These are phyloP conservation scores for Aspergillus nidulans DNA, from an alignment of 495 filamentous ascomycete genomes.

Conservation along the genomic window DNA sequence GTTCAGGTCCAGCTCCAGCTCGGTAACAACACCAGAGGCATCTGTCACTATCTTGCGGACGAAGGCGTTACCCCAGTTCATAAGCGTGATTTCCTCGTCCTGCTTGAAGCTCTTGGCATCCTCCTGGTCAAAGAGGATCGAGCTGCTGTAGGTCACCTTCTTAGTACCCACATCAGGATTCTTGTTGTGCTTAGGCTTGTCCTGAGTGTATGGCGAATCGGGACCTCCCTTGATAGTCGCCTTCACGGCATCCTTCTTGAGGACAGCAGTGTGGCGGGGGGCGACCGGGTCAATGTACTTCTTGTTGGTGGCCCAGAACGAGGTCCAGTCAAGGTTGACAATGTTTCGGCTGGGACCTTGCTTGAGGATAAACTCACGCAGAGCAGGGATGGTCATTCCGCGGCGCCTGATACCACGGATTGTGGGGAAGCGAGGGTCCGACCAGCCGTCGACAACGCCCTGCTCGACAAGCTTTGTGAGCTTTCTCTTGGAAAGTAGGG, in stretches of 20 bases:
- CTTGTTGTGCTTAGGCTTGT: conserved; percentile 83
- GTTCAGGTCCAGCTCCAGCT: conserved; percentile 72
- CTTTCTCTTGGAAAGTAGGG: conserved; percentile 90
- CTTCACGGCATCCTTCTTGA: conserved; percentile 61
- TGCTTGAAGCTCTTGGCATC: conserved; percentile 77
- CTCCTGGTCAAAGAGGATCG: conserved; percentile 76
- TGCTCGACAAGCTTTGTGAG: conserved; percentile 87
- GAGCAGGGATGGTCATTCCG: conserved; percentile 86
- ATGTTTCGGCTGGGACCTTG: conserved; percentile 88
- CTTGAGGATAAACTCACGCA: conserved; percentile 88
- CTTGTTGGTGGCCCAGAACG: conserved; percentile 93
- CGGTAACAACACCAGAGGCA: conserved; percentile 53
- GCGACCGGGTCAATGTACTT: conserved; percentile 90
- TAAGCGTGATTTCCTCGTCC: conserved; percentile 89
- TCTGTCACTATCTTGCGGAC: conserved; percentile 68
- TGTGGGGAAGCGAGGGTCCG: conserved; percentile 92
- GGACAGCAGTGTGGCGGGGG: conserved; percentile 77
- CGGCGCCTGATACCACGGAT: conserved; percentile 81
- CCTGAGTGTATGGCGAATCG: conserved; percentile 55
- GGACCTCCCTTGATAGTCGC: conserved; percentile 67
- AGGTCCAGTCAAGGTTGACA: conserved; percentile 84
- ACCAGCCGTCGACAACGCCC: conserved; percentile 87
- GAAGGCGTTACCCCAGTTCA: conserved; percentile 93
- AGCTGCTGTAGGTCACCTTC: conserved; percentile 69
- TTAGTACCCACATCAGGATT: conserved; percentile 79